Conservation (phyloP, 805 yeast genomes). For the Saccharomyces mikatae region DNA sequence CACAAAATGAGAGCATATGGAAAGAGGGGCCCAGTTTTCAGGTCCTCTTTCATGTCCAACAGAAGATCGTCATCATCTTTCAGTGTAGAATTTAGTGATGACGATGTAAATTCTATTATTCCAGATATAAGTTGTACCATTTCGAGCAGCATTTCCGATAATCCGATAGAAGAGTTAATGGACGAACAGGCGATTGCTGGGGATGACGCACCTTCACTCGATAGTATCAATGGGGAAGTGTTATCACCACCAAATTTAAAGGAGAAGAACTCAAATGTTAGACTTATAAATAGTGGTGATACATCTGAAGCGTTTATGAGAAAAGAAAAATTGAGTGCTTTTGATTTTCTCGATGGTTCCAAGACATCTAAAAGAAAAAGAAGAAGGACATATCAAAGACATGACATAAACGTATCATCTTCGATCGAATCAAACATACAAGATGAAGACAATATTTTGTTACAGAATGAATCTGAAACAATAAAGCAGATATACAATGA, state of each 20-base stretch:
- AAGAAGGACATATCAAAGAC: conserved; percentile 11
- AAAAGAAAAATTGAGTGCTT: conserved; percentile 10
- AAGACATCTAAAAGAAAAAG: conserved; percentile 11
- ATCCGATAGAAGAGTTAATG: not conserved
- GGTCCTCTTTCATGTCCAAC: not conserved
- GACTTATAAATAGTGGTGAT: not conserved
- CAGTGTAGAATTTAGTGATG: conserved; percentile 16
- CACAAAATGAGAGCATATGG: not conserved
- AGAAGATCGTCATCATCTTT: not conserved
- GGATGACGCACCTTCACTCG: not conserved
- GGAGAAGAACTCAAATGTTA: not conserved
- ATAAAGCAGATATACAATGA: not conserved
- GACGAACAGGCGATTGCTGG: not conserved
- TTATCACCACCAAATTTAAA: not conserved
- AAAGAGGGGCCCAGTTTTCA: not conserved
- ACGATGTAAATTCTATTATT: conserved; percentile 3
- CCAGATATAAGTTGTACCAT: not conserved
- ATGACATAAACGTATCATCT: conserved; percentile 24
- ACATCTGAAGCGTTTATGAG: not conserved
- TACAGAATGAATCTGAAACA: conserved; percentile 6
- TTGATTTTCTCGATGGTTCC: conserved; percentile 18
- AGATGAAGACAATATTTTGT: conserved; percentile 10
- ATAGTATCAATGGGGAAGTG: not conserved
- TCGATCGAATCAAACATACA: conserved; percentile 19
- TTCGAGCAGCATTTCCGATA: not conserved